phyloP scores from a whole-genome alignment of 2,329 filamentous ascomycete genomes.

The Neofusicoccum laricinum region DNA sequence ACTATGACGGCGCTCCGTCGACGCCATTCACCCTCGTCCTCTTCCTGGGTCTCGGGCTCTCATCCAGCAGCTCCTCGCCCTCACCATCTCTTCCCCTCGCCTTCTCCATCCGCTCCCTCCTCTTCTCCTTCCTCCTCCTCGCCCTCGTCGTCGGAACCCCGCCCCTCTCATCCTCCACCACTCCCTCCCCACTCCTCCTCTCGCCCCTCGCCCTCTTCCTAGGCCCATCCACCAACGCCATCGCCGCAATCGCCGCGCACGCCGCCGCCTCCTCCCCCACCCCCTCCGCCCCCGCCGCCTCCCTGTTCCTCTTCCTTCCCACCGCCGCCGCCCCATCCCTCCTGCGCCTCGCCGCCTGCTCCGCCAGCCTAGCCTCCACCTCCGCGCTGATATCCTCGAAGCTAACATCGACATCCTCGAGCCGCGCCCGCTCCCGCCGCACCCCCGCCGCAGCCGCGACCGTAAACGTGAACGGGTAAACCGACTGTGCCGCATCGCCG shows the following conservation, averaged over 20 bases:
- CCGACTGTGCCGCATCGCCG: neutral
- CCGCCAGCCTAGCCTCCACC: slow-evolving; percentile 4
- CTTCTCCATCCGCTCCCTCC: neutral
- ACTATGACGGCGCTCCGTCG: neutral
- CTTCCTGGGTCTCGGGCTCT: neutral
- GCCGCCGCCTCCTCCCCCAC: neutral
- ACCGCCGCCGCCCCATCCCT: neutral
- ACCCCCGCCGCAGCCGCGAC: neutral
- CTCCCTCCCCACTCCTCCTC: neutral
- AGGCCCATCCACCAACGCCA: neutral
- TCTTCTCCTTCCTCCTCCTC: neutral
- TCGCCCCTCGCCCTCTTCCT: slow-evolving; percentile 4
- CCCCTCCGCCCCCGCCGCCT: neutral
- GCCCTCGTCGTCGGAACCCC: neutral
- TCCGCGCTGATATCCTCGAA: slow-evolving; percentile 13
- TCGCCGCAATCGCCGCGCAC: neutral
- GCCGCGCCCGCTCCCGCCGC: neutral
- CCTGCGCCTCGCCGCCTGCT: neutral
- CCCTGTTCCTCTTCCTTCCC: neutral
- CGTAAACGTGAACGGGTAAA: too few species aligned
- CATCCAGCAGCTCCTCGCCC: neutral
- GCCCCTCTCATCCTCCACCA: neutral
- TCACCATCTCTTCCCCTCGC: neutral
- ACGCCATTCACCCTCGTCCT: neutral
- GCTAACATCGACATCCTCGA: neutral